These are phyloP conservation scores for Fusarium bactridioides DNA, from an alignment of 2,329 filamentous ascomycete genomes.

Conservation along the genomic window DNA sequence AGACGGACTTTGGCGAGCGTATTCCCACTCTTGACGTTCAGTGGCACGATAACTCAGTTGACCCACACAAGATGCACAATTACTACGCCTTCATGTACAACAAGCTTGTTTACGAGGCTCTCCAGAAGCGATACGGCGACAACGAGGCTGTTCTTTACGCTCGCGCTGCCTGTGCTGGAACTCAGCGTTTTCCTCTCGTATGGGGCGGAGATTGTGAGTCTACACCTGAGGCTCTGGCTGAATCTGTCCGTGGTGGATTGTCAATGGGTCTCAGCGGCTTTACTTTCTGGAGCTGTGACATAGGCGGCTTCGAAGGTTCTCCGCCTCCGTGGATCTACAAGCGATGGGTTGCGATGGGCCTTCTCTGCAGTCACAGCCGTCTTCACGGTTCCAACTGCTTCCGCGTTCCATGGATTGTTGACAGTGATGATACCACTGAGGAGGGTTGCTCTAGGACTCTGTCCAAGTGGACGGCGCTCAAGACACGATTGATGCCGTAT, in stretches of 20 bases:
- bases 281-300: slow-evolving; percentile 75
- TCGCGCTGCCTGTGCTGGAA: slow-evolving; percentile 71
- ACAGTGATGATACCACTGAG: slow-evolving; percentile 66
- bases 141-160: slow-evolving; percentile 71
- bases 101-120: slow-evolving; percentile 71
- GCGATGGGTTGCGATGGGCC: slow-evolving; percentile 79
- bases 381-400: slow-evolving; percentile 75
- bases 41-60: slow-evolving; percentile 67
- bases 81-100: slow-evolving; percentile 80
- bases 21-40: slow-evolving; percentile 71
- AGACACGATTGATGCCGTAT: slow-evolving; percentile 62
- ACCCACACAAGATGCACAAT: slow-evolving; percentile 76
- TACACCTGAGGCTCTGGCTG: slow-evolving; percentile 76
- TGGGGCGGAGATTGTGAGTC: slow-evolving; percentile 82
- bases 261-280: slow-evolving; percentile 70
- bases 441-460: slow-evolving; percentile 61
- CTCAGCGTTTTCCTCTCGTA: slow-evolving; percentile 72
- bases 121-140: slow-evolving; percentile 61
- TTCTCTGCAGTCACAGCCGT: slow-evolving; percentile 74
- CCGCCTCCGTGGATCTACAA: slow-evolving; percentile 76
- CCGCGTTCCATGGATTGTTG: slow-evolving; percentile 78
- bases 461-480: slow-evolving; percentile 57
- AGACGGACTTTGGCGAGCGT: slow-evolving; percentile 79
- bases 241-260: slow-evolving; percentile 72
- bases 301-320: slow-evolving; percentile 75